Base-by-base conservation (phyloP, 805 yeast genomes). In the Clavispora fructus region DNA sequence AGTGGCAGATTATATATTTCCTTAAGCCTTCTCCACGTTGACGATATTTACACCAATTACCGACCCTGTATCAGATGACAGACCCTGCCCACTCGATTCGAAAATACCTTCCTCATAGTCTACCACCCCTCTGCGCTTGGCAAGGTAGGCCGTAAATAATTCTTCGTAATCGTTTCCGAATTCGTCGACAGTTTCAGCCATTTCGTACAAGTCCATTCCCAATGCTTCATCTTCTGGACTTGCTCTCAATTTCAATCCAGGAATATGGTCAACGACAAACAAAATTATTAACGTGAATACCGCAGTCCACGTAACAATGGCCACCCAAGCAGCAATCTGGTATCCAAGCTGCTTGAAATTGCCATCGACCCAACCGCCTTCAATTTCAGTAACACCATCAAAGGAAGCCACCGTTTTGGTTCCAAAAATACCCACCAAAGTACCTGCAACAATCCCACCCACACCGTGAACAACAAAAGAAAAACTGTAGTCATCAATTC, bases 171-270 rank as follows among this genome's bases (percentile, higher is more conserved):
- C 66, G 48, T 60, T 71, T 16, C 65, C 73, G 40, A 62, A 60
- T 48, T 65, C 70, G 52, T 73, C 77, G 27, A 65, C 56, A 45
- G 68, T 63, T 48, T 77, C 82, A n/a, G 73, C 73, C 77, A 77
- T 73, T 53, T 77, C 80, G 43, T 54, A 68, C 42, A 66, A 53
- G 54, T 77, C 82, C 68, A 77, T 68, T 29, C 82, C 82, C 69
- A 72, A 64, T 37, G 67, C 72, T 58, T 78, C 82, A 19, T 64
- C 78, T 51, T 71, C 79, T 16, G 62, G 70, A 17, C 62, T 40
- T 7, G 71, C 76, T 57, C 77, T 71, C 52, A 78, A 59, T 46
- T 71, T 62, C 44, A 68, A 61, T 4, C 81, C 81, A 10, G 83
- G 83, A 42, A 77, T 75, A 44, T 68, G 61, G 55, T 79, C 78